These are phyloP conservation scores for Pyrenophora seminiperda DNA, from an alignment of 2,329 filamentous ascomycete species.

Conservation along the genomic window DNA sequence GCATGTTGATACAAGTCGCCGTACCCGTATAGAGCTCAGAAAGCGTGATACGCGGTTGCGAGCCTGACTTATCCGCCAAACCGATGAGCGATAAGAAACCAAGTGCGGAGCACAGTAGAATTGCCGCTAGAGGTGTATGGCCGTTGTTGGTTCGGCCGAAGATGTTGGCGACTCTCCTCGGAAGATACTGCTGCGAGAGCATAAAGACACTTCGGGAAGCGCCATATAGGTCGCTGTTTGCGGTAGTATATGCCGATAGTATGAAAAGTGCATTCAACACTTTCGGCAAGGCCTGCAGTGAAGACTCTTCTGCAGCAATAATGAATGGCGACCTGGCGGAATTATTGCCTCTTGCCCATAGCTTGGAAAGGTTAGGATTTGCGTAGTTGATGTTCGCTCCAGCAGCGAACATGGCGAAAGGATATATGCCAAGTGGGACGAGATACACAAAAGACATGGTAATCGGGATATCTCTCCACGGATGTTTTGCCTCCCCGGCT, in stretches of 20 bases:
- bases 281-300: slow-evolving; percentile 27
- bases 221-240: slow-evolving; percentile 39
- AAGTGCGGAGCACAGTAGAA: slow-evolving; percentile 34
- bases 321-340: slow-evolving; percentile 32
- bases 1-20: slow-evolving; percentile 35
- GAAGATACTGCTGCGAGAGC: slow-evolving; percentile 31
- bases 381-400: slow-evolving; percentile 41
- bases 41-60: slow-evolving; percentile 36
- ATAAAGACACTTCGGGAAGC: slow-evolving; percentile 39
- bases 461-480: slow-evolving; percentile 36
- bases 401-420: slow-evolving; percentile 34
- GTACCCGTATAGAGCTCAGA: slow-evolving; percentile 35
- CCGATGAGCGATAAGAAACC: slow-evolving; percentile 37
- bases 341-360: slow-evolving; percentile 17
- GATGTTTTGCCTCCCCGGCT: slow-evolving; percentile 38
- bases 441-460: slow-evolving; percentile 43
- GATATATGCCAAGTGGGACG: slow-evolving; percentile 33
- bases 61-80: slow-evolving; percentile 23
- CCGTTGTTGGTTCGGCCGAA: slow-evolving; percentile 40
- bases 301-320: slow-evolving; percentile 31
- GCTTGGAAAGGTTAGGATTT: slow-evolving; percentile 29
- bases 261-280: slow-evolving; percentile 38
- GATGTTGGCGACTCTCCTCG: slow-evolving; percentile 21
- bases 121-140: slow-evolving; percentile 37
- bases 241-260: slow-evolving; percentile 40